These are phyloP conservation scores for Ophiocordyceps sinensis DNA, from an alignment of 2,329 filamentous ascomycete genomes.

Conservation along the genomic window DNA sequence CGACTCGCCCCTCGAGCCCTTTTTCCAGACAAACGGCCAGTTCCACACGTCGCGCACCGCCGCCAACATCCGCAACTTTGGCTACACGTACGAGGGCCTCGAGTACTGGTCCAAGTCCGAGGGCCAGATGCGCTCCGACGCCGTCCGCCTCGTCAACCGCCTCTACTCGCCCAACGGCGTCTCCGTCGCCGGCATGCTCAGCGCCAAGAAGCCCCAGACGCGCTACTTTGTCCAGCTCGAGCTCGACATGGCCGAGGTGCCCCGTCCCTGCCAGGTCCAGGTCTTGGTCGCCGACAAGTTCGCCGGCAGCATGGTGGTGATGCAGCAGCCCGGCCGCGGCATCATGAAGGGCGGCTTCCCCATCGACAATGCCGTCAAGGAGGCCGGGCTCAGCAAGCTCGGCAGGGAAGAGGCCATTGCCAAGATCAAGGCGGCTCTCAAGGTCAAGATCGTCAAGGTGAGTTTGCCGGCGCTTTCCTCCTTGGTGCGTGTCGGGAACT, in stretches of 20 bases:
- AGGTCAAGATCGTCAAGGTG: slow-evolving; percentile 20
- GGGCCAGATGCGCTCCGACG: slow-evolving; percentile 15
- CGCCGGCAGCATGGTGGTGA: slow-evolving; percentile 20
- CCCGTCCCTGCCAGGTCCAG: slow-evolving; percentile 19
- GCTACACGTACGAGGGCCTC: slow-evolving; percentile 25
- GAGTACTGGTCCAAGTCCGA: slow-evolving; percentile 18
- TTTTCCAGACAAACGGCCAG: slow-evolving; percentile 22
- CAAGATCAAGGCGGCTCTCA: slow-evolving; percentile 12
- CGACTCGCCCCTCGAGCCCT: slow-evolving; percentile 34
- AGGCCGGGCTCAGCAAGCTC: slow-evolving; percentile 29
- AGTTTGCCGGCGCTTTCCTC: neutral
- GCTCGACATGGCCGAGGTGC: slow-evolving; percentile 19
- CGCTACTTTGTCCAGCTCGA: slow-evolving; percentile 20
- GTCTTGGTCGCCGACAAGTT: slow-evolving; percentile 17
- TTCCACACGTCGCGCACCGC: slow-evolving; percentile 28
- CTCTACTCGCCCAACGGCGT: slow-evolving; percentile 11
- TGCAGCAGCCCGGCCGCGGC: slow-evolving; percentile 19
- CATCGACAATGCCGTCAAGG: slow-evolving; percentile 49
- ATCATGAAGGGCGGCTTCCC: slow-evolving; percentile 19
- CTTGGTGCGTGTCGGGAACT: neutral
- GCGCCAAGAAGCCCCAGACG: slow-evolving; percentile 6
- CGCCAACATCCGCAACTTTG: slow-evolving; percentile 17
- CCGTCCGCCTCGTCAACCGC: slow-evolving; percentile 17
- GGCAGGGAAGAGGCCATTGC: slow-evolving; percentile 10
- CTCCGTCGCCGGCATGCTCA: neutral